These are phyloP conservation scores for Yamadazyma kitorensis DNA, from an alignment of 805 yeast genomes.

Conservation along the genomic window DNA sequence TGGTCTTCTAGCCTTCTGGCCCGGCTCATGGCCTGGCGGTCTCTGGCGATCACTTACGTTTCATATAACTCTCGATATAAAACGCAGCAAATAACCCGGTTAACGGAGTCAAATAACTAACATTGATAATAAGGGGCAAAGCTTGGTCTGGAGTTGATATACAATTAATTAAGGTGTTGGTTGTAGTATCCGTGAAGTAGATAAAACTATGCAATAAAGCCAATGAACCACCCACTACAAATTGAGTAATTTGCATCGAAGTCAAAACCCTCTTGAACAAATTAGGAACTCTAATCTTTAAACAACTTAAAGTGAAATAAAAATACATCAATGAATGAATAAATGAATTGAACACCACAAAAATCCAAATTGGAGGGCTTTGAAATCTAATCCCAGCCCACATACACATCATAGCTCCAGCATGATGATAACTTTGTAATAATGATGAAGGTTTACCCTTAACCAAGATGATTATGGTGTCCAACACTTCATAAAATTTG, in stretches of 20 bases:
- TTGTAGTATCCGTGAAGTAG: slow-evolving; percentile 49
- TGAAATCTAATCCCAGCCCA: slow-evolving; percentile 72
- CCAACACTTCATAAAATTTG: slow-evolving; percentile 69
- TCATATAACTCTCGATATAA: slow-evolving; percentile 56
- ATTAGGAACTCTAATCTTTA: slow-evolving; percentile 56
- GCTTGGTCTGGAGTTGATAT: slow-evolving; percentile 59
- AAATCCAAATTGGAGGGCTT: slow-evolving; percentile 78
- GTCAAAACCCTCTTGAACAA: slow-evolving; percentile 59
- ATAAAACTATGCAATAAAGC: slow-evolving; percentile 66
- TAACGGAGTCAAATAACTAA: slow-evolving; percentile 63
- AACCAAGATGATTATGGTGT: slow-evolving; percentile 61
- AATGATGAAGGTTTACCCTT: slow-evolving; percentile 67
- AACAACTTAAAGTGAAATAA: slow-evolving; percentile 60
- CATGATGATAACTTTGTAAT: slow-evolving; percentile 72
- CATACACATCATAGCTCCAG: slow-evolving; percentile 80
- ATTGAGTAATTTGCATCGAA: slow-evolving; percentile 66
- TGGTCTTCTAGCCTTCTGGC: too few relatives aligned
- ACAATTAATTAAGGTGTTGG: slow-evolving; percentile 42
- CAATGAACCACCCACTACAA: slow-evolving; percentile 63
- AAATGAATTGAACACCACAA: slow-evolving; percentile 76
- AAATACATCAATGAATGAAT: slow-evolving; percentile 74
- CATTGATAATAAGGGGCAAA: slow-evolving; percentile 60
- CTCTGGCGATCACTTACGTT: slow-evolving; percentile 11
- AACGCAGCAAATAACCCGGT: slow-evolving; percentile 64
- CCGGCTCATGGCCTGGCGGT: too few relatives aligned